phyloP scores from a whole-genome alignment of 129 eudicot species.

The Lactuca saligna region DNA sequence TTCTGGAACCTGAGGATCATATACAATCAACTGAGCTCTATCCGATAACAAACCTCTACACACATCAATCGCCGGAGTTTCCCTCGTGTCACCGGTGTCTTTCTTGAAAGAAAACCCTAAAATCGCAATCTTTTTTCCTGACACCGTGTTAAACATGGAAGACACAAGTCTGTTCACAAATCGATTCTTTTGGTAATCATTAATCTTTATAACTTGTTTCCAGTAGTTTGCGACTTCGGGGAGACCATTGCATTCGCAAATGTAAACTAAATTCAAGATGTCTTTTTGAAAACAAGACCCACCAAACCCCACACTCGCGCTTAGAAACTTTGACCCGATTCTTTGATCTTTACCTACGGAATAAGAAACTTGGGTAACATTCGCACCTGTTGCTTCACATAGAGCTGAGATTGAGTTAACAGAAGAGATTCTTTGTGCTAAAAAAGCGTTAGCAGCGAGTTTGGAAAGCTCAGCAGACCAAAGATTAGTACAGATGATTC shows the following conservation, averaged over 20 bases:
- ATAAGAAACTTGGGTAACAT: slow-evolving; percentile 51
- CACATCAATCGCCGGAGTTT: slow-evolving; percentile 63
- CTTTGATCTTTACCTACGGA: slow-evolving; percentile 64
- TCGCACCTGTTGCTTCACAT: slow-evolving; percentile 68
- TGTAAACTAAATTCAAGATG: slow-evolving; percentile 60
- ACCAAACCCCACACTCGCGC: slow-evolving; percentile 64
- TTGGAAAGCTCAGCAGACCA: slow-evolving; percentile 74
- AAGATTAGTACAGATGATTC: slow-evolving; percentile 59
- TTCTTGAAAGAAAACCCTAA: slow-evolving; percentile 59
- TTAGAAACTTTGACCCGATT: slow-evolving; percentile 56
- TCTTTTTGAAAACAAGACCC: slow-evolving; percentile 68
- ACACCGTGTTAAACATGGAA: slow-evolving; percentile 60
- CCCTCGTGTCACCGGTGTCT: slow-evolving; percentile 64
- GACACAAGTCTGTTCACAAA: slow-evolving; percentile 58
- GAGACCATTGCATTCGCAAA: slow-evolving; percentile 65
- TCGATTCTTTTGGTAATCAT: slow-evolving; percentile 57
- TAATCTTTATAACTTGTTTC: slow-evolving; percentile 60
- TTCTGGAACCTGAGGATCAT: slow-evolving; percentile 57
- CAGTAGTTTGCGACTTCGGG: slow-evolving; percentile 65
- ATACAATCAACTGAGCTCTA: slow-evolving; percentile 50
- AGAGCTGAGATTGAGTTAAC: slow-evolving; percentile 67
- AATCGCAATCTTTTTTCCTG: slow-evolving; percentile 49
- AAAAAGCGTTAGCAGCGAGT: slow-evolving; percentile 67
- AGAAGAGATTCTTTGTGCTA: slow-evolving; percentile 66
- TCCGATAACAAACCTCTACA: slow-evolving; percentile 54